These are phyloP conservation scores for Kodamaea derodonti DNA, from an alignment of 1,139 yeast genomes.

Conservation along the genomic window DNA sequence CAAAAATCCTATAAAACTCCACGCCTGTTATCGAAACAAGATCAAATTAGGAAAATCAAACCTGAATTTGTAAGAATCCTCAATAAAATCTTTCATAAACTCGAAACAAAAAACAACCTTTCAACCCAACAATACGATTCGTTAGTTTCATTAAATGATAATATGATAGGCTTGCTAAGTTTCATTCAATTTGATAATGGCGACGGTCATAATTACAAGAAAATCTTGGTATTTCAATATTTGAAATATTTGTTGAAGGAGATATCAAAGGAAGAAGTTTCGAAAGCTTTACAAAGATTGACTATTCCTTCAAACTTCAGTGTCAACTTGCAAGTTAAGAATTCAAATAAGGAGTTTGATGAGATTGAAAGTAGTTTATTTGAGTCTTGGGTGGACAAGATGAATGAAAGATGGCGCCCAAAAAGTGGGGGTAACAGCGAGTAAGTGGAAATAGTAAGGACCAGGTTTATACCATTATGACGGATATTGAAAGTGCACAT, in stretches of 20 bases:
- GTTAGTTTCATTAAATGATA: slow-evolving; percentile 31
- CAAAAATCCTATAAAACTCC: background rate
- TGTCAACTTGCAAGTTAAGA: slow-evolving; percentile 3
- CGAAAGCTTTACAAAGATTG: slow-evolving; percentile 21
- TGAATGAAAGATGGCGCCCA: slow-evolving; percentile 20
- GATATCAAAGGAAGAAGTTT: slow-evolving; percentile 21
- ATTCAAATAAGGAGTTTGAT: slow-evolving; percentile 24
- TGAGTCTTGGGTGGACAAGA: slow-evolving; percentile 43
- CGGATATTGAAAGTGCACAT: too few relatives aligned
- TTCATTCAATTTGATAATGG: slow-evolving; percentile 16
- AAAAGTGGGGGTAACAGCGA: too few relatives aligned
- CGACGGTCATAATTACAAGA: slow-evolving; percentile 16
- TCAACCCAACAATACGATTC: slow-evolving; percentile 35
- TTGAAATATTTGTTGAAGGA: slow-evolving; percentile 42
- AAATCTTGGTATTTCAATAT: slow-evolving; percentile 36
- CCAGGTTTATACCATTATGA: too few relatives aligned
- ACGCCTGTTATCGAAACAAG: slow-evolving; percentile 17
- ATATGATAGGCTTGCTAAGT: slow-evolving; percentile 23
- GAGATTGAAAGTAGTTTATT: slow-evolving; percentile 43
- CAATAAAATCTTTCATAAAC: slow-evolving; percentile 33
- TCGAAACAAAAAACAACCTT: slow-evolving; percentile 31
- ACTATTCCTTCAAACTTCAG: slow-evolving; percentile 35
- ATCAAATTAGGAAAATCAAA: slow-evolving; percentile 21
- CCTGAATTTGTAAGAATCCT: slow-evolving; percentile 32
- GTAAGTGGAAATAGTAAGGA: too few relatives aligned